phyloP scores from a whole-genome alignment of 352 stramenopile genomes.

The Globisporangium viniferum region DNA sequence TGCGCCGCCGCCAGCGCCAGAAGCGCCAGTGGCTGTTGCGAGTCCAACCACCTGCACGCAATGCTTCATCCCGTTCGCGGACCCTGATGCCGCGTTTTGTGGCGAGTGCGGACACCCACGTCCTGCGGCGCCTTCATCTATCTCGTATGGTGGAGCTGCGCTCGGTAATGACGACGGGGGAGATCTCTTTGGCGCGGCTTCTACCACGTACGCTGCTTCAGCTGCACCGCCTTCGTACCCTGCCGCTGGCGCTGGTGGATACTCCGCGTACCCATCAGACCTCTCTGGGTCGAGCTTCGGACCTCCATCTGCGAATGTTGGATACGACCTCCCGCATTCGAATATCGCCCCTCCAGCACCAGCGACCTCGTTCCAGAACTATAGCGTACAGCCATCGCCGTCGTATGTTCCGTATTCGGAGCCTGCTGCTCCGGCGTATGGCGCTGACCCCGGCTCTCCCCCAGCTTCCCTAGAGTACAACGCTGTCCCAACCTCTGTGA shows the following conservation, averaged over 20 bases:
- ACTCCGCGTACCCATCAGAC: conserved; percentile 7
- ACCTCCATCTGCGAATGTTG: conserved; percentile 22
- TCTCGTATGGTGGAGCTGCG: not conserved
- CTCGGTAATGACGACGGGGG: conserved; percentile 31
- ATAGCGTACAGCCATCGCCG: conserved; percentile 21
- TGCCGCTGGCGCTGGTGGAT: not conserved
- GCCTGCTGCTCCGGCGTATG: not conserved
- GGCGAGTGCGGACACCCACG: conserved; percentile 69
- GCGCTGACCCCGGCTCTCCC: conserved; percentile 24
- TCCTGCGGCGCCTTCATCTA: conserved; percentile 11
- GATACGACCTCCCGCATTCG: conserved; percentile 25
- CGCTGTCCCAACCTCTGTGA: conserved; percentile 26
- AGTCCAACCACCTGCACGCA: conserved; percentile 32
- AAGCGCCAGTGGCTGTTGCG: not conserved
- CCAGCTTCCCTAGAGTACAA: conserved; percentile 50
- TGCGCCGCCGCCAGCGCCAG: conserved; percentile 10
- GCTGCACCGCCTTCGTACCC: not conserved
- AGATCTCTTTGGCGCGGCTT: conserved; percentile 55
- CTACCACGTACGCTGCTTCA: conserved; percentile 21
- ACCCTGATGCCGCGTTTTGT: conserved; percentile 62
- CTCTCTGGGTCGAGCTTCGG: conserved; percentile 22
- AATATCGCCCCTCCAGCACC: conserved; percentile 19
- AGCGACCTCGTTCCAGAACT: conserved; percentile 15
- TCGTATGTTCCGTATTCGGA: conserved; percentile 19
- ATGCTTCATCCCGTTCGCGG: conserved; percentile 48